Percentiles rank a stretch among this genome's conserved stretches.
Evolutionary conservation across 495 filamentous ascomycete species (phyloP).

Genomic region (Neurospora cerealis): DNA sequence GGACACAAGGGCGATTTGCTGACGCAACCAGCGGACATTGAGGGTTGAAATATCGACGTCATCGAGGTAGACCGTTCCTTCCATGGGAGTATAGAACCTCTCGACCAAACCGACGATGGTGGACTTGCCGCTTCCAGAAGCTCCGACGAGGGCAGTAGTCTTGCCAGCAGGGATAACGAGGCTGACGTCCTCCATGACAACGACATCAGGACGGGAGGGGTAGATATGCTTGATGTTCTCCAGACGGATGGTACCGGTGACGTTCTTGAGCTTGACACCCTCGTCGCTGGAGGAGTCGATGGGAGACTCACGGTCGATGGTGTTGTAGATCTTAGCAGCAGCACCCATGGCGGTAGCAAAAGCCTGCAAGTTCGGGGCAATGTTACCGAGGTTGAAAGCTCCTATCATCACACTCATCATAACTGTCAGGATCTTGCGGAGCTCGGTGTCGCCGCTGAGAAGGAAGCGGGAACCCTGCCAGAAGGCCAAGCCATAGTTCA

Average conservation of each 20-base stretch:
- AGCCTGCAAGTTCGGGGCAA: slow-evolving; percentile 75
- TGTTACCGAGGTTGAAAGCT: slow-evolving; percentile 82
- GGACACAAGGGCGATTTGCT: slow-evolving; percentile 82
- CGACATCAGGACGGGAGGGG: slow-evolving; percentile 81
- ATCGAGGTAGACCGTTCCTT: slow-evolving; percentile 70
- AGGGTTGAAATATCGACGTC: slow-evolving; percentile 70
- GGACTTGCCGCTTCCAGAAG: slow-evolving; percentile 69
- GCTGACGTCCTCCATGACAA: slow-evolving; percentile 73
- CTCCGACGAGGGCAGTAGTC: slow-evolving; percentile 76
- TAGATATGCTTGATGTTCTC: slow-evolving; percentile 84
- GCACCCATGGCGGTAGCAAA: slow-evolving; percentile 68
- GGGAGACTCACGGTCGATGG: slow-evolving; percentile 84
- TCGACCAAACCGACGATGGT: slow-evolving; percentile 89
- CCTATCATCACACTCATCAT: slow-evolving; percentile 85
- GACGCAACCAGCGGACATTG: slow-evolving; percentile 85
- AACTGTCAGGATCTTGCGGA: slow-evolving; percentile 60
- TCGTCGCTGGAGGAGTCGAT: slow-evolving; percentile 66
- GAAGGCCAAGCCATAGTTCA: slow-evolving; percentile 88
- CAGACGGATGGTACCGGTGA: slow-evolving; percentile 75
- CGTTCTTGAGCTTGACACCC: slow-evolving; percentile 58
- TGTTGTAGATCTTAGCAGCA: slow-evolving; percentile 80
- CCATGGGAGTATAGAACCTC: slow-evolving; percentile 84
- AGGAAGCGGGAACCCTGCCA: slow-evolving; percentile 87
- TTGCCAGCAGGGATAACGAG: slow-evolving; percentile 76
- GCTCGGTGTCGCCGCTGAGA: slow-evolving; percentile 49